Evolutionary conservation across 352 stramenopile species (phyloP).

Genomic region (Thalassiosira exigua): DNA sequence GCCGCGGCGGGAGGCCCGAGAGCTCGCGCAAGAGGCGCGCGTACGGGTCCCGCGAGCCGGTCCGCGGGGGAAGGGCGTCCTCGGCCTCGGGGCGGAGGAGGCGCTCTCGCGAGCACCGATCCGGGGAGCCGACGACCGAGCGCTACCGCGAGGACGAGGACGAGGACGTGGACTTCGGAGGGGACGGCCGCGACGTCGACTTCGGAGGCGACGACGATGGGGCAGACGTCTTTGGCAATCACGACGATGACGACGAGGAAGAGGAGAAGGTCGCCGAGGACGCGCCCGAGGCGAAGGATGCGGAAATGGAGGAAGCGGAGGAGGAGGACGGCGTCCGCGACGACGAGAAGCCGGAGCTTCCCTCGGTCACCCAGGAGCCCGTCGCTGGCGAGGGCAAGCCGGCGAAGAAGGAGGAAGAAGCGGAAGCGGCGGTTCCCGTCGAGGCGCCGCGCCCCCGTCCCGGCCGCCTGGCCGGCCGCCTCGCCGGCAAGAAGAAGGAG

Average conservation of each 20-base stretch:
- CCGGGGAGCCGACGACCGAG: background rate
- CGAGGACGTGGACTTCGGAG: conserved; percentile 17
- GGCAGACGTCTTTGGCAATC: background rate
- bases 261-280: background rate
- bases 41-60: conserved; percentile 2
- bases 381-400: too few species aligned
- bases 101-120: too few species aligned
- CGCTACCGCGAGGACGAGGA: conserved; percentile 9
- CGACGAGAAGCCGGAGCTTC: too few species aligned
- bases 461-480: conserved; percentile 25
- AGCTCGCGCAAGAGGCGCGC: conserved; percentile 5
- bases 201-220: conserved; percentile 34
- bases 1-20: background rate
- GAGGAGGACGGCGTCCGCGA: too few species aligned
- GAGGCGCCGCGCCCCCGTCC: conserved; percentile 21
- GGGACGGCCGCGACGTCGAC: conserved; percentile 10
- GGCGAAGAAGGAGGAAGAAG: conserved; percentile 3
- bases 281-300: background rate
- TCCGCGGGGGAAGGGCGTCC: conserved; percentile 7
- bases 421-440: background rate
- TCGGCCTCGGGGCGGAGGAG: background rate
- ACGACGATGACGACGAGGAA: conserved; percentile 17
- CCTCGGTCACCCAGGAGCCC: too few species aligned
- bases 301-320: conserved; percentile 12
- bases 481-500: conserved; percentile 57